A percentile compares a stretch with the other conserved stretches of the same genome.
Evolutionary conservation across 345 rosid species (phyloP).

Genomic region (Stellera chamaejasme): DNA sequence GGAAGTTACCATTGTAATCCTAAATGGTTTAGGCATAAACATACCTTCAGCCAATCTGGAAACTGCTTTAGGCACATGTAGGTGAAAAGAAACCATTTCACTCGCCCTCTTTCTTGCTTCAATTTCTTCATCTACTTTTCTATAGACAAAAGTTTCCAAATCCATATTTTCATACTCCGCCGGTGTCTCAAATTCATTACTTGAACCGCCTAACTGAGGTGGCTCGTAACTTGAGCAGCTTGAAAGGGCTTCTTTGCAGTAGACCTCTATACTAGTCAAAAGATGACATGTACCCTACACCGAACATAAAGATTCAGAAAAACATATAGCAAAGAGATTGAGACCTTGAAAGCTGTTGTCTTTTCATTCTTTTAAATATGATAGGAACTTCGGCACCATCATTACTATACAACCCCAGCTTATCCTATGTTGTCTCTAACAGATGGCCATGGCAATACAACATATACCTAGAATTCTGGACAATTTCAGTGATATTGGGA

Average conservation of each 20-base stretch:
- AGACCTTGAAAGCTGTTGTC: too few species aligned
- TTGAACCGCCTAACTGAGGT: constrained; percentile 43
- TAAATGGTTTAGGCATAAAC: constrained; percentile 7
- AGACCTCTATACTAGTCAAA: constrained; percentile 57
- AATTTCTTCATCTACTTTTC: constrained; percentile 61
- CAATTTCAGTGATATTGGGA: too few species aligned
- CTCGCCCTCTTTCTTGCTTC: constrained; percentile 58
- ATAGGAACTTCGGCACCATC: too few species aligned
- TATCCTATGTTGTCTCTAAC: too few species aligned
- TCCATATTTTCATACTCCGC: constrained; percentile 84
- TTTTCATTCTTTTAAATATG: too few species aligned
- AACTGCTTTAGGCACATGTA: constrained; percentile 60
- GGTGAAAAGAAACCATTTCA: constrained; percentile 69
- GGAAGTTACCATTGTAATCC: constrained; percentile 4
- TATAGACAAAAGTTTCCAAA: constrained; percentile 61
- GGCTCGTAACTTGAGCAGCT: constrained; percentile 37
- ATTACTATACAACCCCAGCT: too few species aligned
- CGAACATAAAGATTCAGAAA: constrained; percentile 8
- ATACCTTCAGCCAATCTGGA: constrained; percentile 75
- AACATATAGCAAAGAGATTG: too few species aligned
- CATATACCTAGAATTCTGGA: too few species aligned
- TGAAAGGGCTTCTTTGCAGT: constrained; percentile 66
- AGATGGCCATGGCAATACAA: too few species aligned
- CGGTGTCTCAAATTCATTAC: constrained; percentile 38
- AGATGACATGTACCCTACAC: constrained; percentile 89